Evolutionary conservation across 2,329 filamentous ascomycete species (phyloP), one percentile per base, ranked within the genome.

Genomic region (Scolecobasidium constrictum): DNA sequence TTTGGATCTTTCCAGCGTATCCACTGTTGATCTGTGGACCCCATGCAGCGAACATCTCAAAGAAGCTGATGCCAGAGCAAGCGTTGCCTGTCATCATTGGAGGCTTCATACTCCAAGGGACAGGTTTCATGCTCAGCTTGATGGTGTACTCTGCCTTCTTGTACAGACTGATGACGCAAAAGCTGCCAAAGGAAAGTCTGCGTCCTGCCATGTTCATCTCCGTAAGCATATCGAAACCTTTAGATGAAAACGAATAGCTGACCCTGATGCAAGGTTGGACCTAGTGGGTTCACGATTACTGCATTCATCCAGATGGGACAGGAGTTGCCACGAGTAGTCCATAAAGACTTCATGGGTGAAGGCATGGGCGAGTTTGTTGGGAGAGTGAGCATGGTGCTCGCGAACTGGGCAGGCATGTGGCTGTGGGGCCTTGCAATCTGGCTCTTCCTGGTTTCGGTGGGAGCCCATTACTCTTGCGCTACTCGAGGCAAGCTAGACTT

Each of bases 1-100:
- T 86, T 15, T 92, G 85, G 85, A 86, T 90, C 43, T 92, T 92
- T 50, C 86, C 85, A 0, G 84, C 82, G 1, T 93, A 93, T 49
- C 84, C 86, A 1, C 69, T 92, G 17, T 72, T 93, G 3, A 75
- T 92, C 6, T 77, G 82, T 17, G 85, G 81, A 0, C 81, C 85
- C 0, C 78, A 87, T 50, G 85, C 81, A 4, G 72, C 73, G 15
- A 77, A 71, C 5, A 56, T 80, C 11, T 68, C 71, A 17, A 55
- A 59, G 2, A 67, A 72, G 38, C 53, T 75, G 3, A 52, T 61
- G n/a, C 60, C 59, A 0, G 49, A 52, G 1, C 58, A 56, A 6
- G 67, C 71, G 1, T 61, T 79, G n/a, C 58, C 63, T 3, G 70
- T 80, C 45, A 72, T 80, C 22, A 59, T 80, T 31, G 73, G 73